Evolutionary conservation across 345 rosid species (phyloP).

Genomic region (Mangifera indica): DNA sequence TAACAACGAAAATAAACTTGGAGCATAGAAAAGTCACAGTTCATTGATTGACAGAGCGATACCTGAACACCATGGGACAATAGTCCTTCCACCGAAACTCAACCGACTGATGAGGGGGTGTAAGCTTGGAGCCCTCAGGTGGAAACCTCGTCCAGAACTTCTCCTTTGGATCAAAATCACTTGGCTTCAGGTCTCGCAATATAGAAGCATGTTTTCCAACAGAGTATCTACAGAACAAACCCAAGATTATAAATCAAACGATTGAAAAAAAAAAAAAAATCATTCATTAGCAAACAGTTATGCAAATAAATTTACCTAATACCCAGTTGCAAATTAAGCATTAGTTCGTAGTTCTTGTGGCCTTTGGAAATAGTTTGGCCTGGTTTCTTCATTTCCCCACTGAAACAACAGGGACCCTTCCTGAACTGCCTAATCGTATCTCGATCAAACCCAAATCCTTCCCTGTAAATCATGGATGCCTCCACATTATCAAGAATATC

Average conservation of each 20-base stretch:
- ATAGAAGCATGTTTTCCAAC: slow-evolving; percentile 80
- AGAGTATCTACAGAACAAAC: slow-evolving; percentile 53
- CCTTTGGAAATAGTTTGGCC: slow-evolving; percentile 93
- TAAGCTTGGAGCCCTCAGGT: slow-evolving; percentile 80
- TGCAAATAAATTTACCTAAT: slow-evolving; percentile 59
- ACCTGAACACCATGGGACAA: slow-evolving; percentile 94
- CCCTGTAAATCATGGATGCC: slow-evolving; percentile 66
- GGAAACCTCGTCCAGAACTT: slow-evolving; percentile 99
- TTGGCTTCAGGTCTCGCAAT: slow-evolving; percentile 49
- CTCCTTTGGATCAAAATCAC: slow-evolving; percentile 91
- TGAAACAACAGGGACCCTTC: slow-evolving; percentile 72
- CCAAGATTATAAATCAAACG: neutral
- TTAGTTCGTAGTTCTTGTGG: slow-evolving; percentile 89
- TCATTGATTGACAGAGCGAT: slow-evolving; percentile 1
- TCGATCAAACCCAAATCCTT: slow-evolving; percentile 47
- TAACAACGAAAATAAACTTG: no score
- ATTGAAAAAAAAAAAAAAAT: slow-evolving; percentile 9
- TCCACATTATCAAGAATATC: slow-evolving; percentile 80
- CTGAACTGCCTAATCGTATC: slow-evolving; percentile 65
- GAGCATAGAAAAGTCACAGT: neutral
- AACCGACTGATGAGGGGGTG: slow-evolving; percentile 84
- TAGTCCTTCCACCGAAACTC: slow-evolving; percentile 99
- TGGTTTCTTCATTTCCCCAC: slow-evolving; percentile 76
- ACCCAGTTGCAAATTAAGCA: slow-evolving; percentile 96
- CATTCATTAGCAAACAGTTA: neutral